These are phyloP conservation scores for Clitopilus hobsonii DNA, from an alignment of 768 basidiomycete species.

Conservation along the genomic window DNA sequence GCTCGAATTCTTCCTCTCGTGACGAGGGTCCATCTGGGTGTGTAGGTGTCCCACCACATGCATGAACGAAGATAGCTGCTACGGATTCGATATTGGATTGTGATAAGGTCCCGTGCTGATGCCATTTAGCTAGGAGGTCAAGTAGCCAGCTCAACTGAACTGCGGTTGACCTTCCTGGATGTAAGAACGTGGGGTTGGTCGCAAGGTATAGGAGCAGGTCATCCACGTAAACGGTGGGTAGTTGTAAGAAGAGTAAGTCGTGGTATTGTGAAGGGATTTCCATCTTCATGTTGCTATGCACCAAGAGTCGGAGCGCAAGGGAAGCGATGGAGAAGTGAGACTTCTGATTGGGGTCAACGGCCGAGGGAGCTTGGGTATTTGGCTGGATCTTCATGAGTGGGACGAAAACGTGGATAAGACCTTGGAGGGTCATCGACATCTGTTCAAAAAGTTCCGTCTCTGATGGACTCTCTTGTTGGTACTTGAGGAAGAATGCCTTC, in stretches of 20 bases:
- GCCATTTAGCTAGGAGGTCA: constrained; percentile 3
- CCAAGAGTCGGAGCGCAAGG: constrained; percentile 5
- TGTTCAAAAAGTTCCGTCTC: constrained; percentile 6
- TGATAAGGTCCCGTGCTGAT: constrained; percentile 1
- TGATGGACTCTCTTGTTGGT: constrained; percentile 7
- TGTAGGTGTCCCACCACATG: background rate
- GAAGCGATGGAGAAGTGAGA: constrained; percentile 4
- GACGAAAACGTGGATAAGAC: constrained; percentile 8
- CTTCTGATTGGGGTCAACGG: background rate
- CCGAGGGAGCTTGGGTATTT: background rate
- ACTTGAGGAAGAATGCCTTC: constrained; percentile 6
- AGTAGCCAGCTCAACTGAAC: constrained; percentile 4
- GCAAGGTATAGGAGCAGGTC: background rate
- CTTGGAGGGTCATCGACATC: constrained; percentile 7
- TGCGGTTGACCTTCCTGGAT: background rate
- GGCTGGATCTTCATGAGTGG: too few species aligned
- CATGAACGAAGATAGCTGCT: background rate
- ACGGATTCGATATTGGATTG: background rate
- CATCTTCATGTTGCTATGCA: constrained; percentile 2
- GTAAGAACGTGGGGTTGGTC: background rate
- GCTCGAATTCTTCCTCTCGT: background rate
- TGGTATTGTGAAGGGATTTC: constrained; percentile 2
- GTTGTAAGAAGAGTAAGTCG: constrained; percentile 4
- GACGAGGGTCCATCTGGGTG: too few species aligned
- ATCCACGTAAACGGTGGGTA: constrained; percentile 3